phyloP scores from a whole-genome alignment of 2,329 filamentous ascomycete species.

The Onygenales sp. region DNA sequence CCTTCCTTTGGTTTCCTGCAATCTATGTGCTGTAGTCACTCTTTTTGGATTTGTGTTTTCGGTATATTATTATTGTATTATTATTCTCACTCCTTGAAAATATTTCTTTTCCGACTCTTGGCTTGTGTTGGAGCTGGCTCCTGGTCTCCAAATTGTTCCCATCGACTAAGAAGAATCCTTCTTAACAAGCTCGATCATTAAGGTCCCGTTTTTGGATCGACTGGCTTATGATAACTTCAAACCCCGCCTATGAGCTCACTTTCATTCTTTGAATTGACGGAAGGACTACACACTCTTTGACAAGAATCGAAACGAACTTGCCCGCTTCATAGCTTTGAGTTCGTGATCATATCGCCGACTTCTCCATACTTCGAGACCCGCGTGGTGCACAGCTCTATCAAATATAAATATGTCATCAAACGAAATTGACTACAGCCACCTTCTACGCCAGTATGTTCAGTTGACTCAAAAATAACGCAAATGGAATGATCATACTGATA shows the following conservation, averaged over 20 bases:
- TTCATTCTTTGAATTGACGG: not conserved
- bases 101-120: not conserved
- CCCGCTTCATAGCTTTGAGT: not conserved
- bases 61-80: not conserved
- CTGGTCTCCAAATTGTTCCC: not conserved
- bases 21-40: constrained; percentile 1
- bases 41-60: constrained; percentile 1
- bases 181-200: not conserved
- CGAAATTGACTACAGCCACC: not conserved
- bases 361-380: not conserved
- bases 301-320: not conserved
- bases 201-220: not conserved
- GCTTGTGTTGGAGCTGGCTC: not conserved
- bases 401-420: not conserved
- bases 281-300: not conserved
- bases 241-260: not conserved
- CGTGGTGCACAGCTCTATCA: not conserved
- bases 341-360: not conserved
- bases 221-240: not conserved
- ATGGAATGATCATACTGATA: not conserved
- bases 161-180: not conserved
- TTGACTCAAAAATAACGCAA: not conserved
- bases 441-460: not conserved
- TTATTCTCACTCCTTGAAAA: not conserved
- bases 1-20: not conserved